phyloP scores from a whole-genome alignment of 805 yeast genomes.

The Candida arabinofermentans region DNA sequence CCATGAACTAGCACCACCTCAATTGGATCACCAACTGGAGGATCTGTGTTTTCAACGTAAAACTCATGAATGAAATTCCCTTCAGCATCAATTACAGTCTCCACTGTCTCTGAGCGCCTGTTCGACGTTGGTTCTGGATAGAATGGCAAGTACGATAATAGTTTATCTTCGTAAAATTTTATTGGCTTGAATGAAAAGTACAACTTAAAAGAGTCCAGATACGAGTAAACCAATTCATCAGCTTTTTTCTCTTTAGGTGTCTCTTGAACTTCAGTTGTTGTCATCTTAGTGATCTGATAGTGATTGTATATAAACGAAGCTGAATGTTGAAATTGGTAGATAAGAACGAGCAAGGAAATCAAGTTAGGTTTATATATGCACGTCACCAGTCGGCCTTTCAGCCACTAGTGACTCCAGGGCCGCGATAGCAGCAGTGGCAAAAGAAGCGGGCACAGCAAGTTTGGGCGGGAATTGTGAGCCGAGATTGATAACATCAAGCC shows the following conservation, averaged over 20 bases:
- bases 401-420: no score
- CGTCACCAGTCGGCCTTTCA: no score
- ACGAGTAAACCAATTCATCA: constrained; percentile 7
- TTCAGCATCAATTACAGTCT: constrained; percentile 49
- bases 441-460: no score
- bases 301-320: no score
- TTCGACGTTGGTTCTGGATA: constrained; percentile 50
- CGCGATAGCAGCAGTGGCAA: no score
- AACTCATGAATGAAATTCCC: constrained; percentile 69
- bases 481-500: no score
- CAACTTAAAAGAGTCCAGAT: constrained; percentile 23
- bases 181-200: constrained; percentile 24
- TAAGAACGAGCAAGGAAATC: no score
- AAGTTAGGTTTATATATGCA: no score
- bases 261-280: neutral
- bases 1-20: constrained; percentile 79
- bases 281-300: no score
- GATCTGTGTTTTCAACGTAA: constrained; percentile 41
- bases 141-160: constrained; percentile 57
- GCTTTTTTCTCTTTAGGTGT: neutral
- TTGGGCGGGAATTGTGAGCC: no score
- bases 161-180: constrained; percentile 31
- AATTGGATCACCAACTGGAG: constrained; percentile 10
- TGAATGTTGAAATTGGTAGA: no score
- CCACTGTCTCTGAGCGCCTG: constrained; percentile 40